Conservation (phyloP, 306 rosid species). For the Albizia julibrissin region DNA sequence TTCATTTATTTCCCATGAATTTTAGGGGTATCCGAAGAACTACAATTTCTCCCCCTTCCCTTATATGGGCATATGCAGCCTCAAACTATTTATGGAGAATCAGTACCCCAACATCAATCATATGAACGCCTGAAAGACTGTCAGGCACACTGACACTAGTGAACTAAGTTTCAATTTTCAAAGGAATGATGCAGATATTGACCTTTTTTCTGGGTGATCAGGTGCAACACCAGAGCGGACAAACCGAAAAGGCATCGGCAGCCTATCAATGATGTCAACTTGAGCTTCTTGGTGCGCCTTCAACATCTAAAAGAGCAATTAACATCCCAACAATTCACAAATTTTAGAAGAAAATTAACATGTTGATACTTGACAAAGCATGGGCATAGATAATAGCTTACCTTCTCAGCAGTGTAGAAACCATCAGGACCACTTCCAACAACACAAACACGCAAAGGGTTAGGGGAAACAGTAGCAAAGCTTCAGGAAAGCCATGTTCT, state of each 20-base stretch:
- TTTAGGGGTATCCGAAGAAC: too few relatives aligned
- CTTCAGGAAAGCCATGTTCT: constrained; percentile 50
- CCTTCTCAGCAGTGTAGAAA: constrained; percentile 90
- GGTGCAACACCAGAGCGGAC: constrained; percentile 96
- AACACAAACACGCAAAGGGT: constrained; percentile 64
- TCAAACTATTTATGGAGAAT: too few relatives aligned
- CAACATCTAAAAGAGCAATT: too few relatives aligned
- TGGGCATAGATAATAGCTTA: background rate
- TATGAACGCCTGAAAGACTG: background rate
- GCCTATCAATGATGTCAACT: too few relatives aligned
- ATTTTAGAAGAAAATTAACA: background rate
- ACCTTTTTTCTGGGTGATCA: constrained; percentile 98
- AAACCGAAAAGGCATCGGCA: constrained; percentile 8
- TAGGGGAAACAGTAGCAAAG: constrained; percentile 53
- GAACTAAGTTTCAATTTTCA: background rate
- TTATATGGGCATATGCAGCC: too few relatives aligned
- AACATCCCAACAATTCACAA: too few relatives aligned
- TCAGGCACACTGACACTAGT: background rate
- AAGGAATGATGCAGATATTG: constrained; percentile 2
- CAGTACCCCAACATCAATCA: background rate
- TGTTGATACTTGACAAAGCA: background rate
- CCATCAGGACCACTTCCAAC: constrained; percentile 99
- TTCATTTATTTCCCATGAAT: too few relatives aligned
- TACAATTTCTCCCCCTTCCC: background rate
- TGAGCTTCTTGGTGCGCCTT: too few relatives aligned